Base-by-base conservation (phyloP, 164 flowering plant genomes). In the Vitis cinerea region DNA sequence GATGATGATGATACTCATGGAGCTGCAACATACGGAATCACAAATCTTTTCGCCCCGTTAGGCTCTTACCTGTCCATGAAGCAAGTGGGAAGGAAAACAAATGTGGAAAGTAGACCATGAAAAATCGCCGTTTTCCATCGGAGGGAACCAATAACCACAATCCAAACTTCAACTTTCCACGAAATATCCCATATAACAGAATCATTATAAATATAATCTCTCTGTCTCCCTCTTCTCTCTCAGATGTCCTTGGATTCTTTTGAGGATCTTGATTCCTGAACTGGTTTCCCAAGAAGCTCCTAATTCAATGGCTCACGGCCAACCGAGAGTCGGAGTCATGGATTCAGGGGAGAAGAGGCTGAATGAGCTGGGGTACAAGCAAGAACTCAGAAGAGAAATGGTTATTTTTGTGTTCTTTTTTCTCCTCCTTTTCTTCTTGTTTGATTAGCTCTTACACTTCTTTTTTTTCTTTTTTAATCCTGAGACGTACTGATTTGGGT, bases 351-450 rank as follows among this genome's bases (percentile, higher is more conserved):
- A 89, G 72, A 89, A 89, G 81, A 81, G 91, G 63, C 90, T 89
- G 59, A 85, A 87, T 55, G 93, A 87, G 74, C 84, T 89, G 8
- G 90, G 93, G 0, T 87, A 89, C 91, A 89, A 86, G 85, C 91
- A 89, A 77, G 88, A 88, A 72, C 90, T 88, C 68, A 77, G 90
- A 75, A 81, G 91, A 82, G 87, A 86, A 79, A 87, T 87, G 90
- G 93, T 87, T n/a, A 52, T 61, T 8, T 0, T 23, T n/a, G n/a
- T 57, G n/a, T 13, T 19, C 16, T 59, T 50, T 59, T 27, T 31
- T 65, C 4, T 51, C 14, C 14, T 48, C 31, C 56, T 47, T 66
- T 52, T 50, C 3, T 57, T 15, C 44, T 12, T 30, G 30, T 29
- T n/a, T 16, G 19, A 5, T 29, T 51, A 23, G 15, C 10, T 63